Evolutionary conservation across 805 yeast genomes (phyloP), one percentile per base, ranked within the genome.

Genomic region (Saccharomycopsis guyanensis): DNA sequence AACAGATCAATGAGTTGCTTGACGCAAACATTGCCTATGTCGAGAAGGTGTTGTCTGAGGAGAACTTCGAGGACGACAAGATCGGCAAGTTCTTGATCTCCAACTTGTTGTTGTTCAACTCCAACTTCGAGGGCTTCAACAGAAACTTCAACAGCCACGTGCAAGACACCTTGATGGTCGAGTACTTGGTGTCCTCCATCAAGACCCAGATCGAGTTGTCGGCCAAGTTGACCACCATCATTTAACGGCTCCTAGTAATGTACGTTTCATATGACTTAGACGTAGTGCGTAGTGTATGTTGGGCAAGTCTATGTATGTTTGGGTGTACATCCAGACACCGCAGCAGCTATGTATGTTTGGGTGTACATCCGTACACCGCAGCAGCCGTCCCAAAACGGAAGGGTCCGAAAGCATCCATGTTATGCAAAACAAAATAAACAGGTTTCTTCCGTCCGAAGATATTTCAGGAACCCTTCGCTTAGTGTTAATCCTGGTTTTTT

Each of bases 131-230:
- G 38, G 71, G 71, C 42, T 69, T 83, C 56, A 77, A 75, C 59
- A 64, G 70, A 53, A 72, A 79, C 52, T 78, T 86, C 71, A 78
- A 76, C 59, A 71, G 75, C 32, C 88, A 85, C 61, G 70, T 81
- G 60, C 87, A 85, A 63, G 95, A 87, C 57, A 79, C 86, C 37
- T 71, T 84, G 51, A 76, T 86, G 78, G 75, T 87, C 53, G 91
- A 85, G 60, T 84, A 82, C 60, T 72, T 87, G 64, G 82, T 95
- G 47, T 78, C 82, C 55, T 84, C 93, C 46, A 79, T 87, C 56
- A 85, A 83, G 68, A 83, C 87, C 53, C 96, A 87, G 68, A 73
- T 86, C 53, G 89, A 83, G 61, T 71, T 83, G 59, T 78, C 87
- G 57, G 79, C 87, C 40, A 78, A 84, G 62, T 72, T 86, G 57